Base-by-base conservation (phyloP, 164 flowering plant species). In the Litsea cubeba region DNA sequence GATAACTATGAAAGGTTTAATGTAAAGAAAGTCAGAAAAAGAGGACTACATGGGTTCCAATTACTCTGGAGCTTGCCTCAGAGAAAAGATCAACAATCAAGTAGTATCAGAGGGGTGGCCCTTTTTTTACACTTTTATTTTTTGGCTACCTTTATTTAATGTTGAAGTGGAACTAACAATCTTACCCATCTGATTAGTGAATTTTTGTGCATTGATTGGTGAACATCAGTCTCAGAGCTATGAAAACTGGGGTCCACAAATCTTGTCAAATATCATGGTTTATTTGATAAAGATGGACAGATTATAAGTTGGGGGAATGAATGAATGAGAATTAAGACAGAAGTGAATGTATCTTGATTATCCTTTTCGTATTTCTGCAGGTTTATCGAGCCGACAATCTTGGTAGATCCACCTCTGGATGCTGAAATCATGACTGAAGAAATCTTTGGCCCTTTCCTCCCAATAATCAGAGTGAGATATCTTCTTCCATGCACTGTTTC, bases 361-460 rank as follows among this genome's bases (percentile, higher is more conserved):
- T 66, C n/a, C 28, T 30, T 66, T 15, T 54, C 60, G 2, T 32
- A 1, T 25, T 50, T 12, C 12, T 65, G 18, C 83, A 95, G 98
- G 87, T 82, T 85, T 58, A 85, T 95, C 6, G 96, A 90, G 80
- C 99, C 96, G 25, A 95, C 98, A 3, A 87, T 95, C 81, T 78
- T 95, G 85, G 57, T 95, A 74, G 75, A 95, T 81, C 98, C 97
- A 70, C 98, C 98, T 12, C 85, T 90, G 23, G 88, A 90, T 72
- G 72, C 99, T 26, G 87, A 81, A 71, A 81, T 95, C 74, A 93
- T 95, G 99, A 87, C 83, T 1, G 96, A 91, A 70, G 99, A 93
- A 81, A 89, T 95, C 65, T 95, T 95, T 68, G 99, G 99, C 35
- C 99, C 99, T 1, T 50, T 95, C 65, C 91, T 95, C 78, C 99